Percentiles rank a stretch among this genome's conserved stretches.
Evolutionary conservation across 345 rosid genomes (phyloP).

Genomic region (Murraya koenigii): DNA sequence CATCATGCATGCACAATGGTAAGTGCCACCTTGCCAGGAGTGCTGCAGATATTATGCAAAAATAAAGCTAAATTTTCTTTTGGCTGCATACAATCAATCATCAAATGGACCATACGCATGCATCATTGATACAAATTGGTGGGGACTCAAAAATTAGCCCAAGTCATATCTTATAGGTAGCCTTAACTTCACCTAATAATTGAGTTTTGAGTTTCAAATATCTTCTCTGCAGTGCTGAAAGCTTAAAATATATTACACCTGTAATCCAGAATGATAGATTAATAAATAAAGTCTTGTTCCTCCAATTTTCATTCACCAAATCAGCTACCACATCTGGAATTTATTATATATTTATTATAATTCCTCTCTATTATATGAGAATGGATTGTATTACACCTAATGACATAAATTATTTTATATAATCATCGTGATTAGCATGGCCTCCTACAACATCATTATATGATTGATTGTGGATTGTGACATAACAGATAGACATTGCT

Average conservation of each 20-base stretch:
- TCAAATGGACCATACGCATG: neutral
- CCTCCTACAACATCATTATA: neutral
- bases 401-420: neutral
- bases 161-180: neutral
- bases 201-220: neutral
- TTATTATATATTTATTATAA: neutral
- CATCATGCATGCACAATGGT: neutral
- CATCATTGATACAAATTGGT: neutral
- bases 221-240: neutral
- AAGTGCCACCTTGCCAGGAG: neutral
- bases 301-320: neutral
- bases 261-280: neutral
- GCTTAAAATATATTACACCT: neutral
- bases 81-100: neutral
- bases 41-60: neutral
- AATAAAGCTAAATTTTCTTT: neutral
- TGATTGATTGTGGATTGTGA: slow-evolving; percentile 22
- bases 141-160: neutral
- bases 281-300: neutral
- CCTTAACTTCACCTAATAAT: neutral
- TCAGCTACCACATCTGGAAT: neutral
- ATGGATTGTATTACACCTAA: neutral
- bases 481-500: slow-evolving; percentile 13
- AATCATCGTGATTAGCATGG: slow-evolving; percentile 3
- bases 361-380: slow-evolving; percentile 4